A percentile compares a stretch with the other conserved stretches of the same genome.
These are phyloP conservation scores for Nicotiana tabacum DNA, from an alignment of 257 asterid genomes.

Conservation along the genomic window DNA sequence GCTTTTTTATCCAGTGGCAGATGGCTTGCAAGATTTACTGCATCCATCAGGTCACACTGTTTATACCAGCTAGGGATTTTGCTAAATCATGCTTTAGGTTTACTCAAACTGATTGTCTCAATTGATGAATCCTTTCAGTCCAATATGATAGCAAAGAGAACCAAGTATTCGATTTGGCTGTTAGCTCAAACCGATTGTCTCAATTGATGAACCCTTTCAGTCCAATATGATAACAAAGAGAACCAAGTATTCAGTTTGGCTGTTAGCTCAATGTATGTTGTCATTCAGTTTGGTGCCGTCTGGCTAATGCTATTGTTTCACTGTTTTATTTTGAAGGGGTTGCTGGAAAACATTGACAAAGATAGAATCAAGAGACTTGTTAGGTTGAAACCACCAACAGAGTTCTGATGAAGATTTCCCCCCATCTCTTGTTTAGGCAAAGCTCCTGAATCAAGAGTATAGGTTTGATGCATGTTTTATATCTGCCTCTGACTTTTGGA, in stretches of 20 bases:
- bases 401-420: conserved; percentile 26
- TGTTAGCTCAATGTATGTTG: not conserved
- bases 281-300: not conserved
- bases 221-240: not conserved
- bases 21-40: not conserved
- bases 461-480: not conserved
- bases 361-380: conserved; percentile 46
- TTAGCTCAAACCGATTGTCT: not conserved
- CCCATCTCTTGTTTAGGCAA: not conserved
- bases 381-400: conserved; percentile 45
- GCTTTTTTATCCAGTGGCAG: not conserved
- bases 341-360: conserved; percentile 45
- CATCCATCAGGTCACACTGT: not conserved
- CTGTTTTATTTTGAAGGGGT: conserved; percentile 28
- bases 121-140: not conserved
- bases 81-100: not conserved
- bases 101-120: not conserved
- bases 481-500: not conserved
- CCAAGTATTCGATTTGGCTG: not conserved
- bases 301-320: not conserved
- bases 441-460: not conserved
- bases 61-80: not conserved
- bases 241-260: not conserved
- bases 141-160: not conserved
- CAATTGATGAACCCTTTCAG: not conserved